Evolutionary conservation across 2,329 filamentous ascomycete species (phyloP), one percentile per base, ranked within the genome.

Genomic region (Aspergillus calidoustus): DNA sequence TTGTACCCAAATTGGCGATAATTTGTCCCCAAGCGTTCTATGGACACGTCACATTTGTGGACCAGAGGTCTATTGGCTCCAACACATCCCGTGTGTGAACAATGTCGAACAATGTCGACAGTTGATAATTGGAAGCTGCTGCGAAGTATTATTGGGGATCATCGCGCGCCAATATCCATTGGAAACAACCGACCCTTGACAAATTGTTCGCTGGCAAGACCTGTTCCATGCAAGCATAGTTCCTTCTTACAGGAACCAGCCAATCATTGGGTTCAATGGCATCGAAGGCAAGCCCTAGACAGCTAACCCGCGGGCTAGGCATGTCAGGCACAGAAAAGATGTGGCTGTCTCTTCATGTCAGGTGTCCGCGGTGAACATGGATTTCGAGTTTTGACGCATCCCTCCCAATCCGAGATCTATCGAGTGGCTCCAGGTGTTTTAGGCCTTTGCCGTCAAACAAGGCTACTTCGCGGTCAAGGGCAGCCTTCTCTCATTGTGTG

Each of bases 21-120:
- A 38, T 49, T 47, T 4, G 51, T 48, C 52, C 54, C 44, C 43
- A 48, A 57, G 43, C 25, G 53, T 56, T 51, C 47, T 54, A 54
- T 51, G 43, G 67, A 69, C 63, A 63, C 50, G 62, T 69, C 67
- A 67, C 61, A 69, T 68, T 49, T 28, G 55, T 54, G 57, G 34
- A 52, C 55, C 53, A 58, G 58, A 58, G 55, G 56, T 57, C 59
- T 53, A 60, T 44, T 52, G 49, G 55, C 17, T 50, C 58, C 48
- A 54, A 43, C 52, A 46, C 49, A 59, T 59, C 51, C 57, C 54
- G 49, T 53, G 47, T 60, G 59, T 47, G 13, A 56, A 53, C 54
- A 49, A 57, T 55, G 57, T 54, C 61, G 13, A 56, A 53, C 54
- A 49, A 57, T 55, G 57, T 54, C 61, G 52, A 41, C 19, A 52